Evolutionary conservation across 2,329 filamentous ascomycete species (phyloP).

Genomic region (Pseudopithomyces chartarum): DNA sequence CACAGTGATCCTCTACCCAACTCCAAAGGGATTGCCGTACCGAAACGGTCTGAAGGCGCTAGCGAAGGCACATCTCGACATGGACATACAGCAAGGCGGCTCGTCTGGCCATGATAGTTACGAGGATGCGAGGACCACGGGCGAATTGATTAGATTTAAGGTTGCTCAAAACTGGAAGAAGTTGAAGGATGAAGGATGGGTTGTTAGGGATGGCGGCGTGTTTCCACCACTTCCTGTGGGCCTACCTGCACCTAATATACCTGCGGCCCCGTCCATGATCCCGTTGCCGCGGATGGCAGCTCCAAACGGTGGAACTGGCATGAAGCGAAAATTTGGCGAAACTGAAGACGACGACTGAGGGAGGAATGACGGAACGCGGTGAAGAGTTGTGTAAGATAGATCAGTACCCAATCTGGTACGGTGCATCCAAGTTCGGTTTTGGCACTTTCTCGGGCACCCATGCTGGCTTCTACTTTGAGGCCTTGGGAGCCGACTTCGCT

Average conservation of each 20-base stretch:
- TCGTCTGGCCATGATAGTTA: constrained; percentile 82
- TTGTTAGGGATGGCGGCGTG: constrained; percentile 34
- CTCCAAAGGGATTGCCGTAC: constrained; percentile 74
- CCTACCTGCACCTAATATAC: constrained; percentile 18
- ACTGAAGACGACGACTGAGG: constrained; percentile 4
- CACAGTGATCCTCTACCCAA: constrained; percentile 82
- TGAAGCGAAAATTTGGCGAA: constrained; percentile 32
- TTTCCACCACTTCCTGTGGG: constrained; percentile 34
- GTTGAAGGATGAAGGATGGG: constrained; percentile 72
- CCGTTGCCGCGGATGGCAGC: constrained; percentile 14
- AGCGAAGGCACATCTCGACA: constrained; percentile 69
- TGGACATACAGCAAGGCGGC: constrained; percentile 77
- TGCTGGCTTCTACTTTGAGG: too few relatives aligned
- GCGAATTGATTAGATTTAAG: constrained; percentile 78
- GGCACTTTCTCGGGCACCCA: too few relatives aligned
- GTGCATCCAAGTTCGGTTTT: too few relatives aligned
- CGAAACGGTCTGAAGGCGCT: constrained; percentile 79
- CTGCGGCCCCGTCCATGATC: constrained; percentile 22
- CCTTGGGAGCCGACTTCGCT: too few relatives aligned
- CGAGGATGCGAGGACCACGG: constrained; percentile 88
- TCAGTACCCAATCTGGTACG: neutral
- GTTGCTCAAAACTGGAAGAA: constrained; percentile 72
- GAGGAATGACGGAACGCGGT: neutral
- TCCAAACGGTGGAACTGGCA: constrained; percentile 13
- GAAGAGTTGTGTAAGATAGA: neutral